phyloP scores from a whole-genome alignment of 2,329 filamentous ascomycete genomes.

The Lomentospora prolificans region DNA sequence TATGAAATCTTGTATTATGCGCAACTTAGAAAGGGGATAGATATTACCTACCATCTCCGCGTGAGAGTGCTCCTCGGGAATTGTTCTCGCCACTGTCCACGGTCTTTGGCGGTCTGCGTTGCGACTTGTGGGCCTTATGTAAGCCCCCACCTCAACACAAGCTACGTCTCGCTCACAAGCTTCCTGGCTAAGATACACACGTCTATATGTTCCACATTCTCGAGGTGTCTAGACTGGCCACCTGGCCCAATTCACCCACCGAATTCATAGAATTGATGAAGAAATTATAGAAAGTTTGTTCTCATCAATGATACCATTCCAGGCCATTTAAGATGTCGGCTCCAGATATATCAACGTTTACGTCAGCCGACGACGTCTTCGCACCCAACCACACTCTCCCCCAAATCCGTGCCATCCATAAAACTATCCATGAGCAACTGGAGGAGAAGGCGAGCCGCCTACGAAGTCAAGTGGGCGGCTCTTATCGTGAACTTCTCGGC shows the following conservation, averaged over 20 bases:
- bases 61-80: no score
- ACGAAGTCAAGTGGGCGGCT: constrained; percentile 53
- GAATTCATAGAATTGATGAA: not conserved
- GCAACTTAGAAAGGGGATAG: not conserved
- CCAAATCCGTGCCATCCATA: constrained; percentile 54
- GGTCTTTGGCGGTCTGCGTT: no score
- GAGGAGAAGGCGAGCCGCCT: constrained; percentile 54
- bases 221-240: not conserved
- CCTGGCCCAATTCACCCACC: not conserved
- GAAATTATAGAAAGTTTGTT: not conserved
- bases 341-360: constrained; percentile 21
- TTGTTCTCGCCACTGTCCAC: no score
- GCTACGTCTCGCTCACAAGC: not conserved
- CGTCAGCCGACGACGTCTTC: constrained; percentile 45
- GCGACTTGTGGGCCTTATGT: not conserved
- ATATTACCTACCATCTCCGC: not conserved
- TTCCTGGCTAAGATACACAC: not conserved
- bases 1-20: not conserved
- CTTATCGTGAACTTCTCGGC: constrained; percentile 80
- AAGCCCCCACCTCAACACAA: not conserved
- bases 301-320: not conserved
- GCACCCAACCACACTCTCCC: constrained; percentile 47
- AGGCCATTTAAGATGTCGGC: constrained; percentile 7
- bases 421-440: constrained; percentile 45
- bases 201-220: not conserved